phyloP scores from a whole-genome alignment of 148 eudicot genomes.

The Silene uniflora region DNA sequence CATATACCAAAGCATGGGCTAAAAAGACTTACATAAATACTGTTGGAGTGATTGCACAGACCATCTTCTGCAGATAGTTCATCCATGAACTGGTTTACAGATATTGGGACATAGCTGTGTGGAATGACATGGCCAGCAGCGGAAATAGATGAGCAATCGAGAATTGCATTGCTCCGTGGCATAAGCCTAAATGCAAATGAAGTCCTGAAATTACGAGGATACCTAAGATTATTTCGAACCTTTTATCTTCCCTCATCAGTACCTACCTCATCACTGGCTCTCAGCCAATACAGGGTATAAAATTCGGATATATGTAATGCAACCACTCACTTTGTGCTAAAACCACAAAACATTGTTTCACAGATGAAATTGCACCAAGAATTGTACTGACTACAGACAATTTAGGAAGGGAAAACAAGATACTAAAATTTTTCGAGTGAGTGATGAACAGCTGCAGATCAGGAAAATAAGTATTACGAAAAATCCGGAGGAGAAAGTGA shows the following conservation, averaged over 20 bases:
- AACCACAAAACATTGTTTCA: too few species aligned
- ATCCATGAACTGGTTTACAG: too few species aligned
- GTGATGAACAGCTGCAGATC: not conserved
- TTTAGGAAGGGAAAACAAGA: not conserved
- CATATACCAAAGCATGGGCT: constrained; percentile 4
- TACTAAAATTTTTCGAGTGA: not conserved
- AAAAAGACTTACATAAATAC: constrained; percentile 46
- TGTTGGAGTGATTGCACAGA: constrained; percentile 47
- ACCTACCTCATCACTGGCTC: too few species aligned
- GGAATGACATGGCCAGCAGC: too few species aligned
- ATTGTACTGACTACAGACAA: not conserved
- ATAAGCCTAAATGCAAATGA: constrained; percentile 71
- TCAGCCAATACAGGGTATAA: too few species aligned
- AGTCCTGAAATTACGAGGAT: constrained; percentile 46
- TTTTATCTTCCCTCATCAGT: not conserved
- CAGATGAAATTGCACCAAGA: not conserved
- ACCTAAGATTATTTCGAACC: not conserved
- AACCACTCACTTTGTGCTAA: too few species aligned
- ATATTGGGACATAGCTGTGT: too few species aligned
- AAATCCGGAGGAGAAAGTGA: not conserved
- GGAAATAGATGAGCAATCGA: too few species aligned
- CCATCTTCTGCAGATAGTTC: constrained; percentile 39
- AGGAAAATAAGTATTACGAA: not conserved
- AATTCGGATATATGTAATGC: too few species aligned
- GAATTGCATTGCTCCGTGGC: too few species aligned